Conservation (phyloP, 2,329 filamentous ascomycete species). For the Venturia aucupariae region DNA sequence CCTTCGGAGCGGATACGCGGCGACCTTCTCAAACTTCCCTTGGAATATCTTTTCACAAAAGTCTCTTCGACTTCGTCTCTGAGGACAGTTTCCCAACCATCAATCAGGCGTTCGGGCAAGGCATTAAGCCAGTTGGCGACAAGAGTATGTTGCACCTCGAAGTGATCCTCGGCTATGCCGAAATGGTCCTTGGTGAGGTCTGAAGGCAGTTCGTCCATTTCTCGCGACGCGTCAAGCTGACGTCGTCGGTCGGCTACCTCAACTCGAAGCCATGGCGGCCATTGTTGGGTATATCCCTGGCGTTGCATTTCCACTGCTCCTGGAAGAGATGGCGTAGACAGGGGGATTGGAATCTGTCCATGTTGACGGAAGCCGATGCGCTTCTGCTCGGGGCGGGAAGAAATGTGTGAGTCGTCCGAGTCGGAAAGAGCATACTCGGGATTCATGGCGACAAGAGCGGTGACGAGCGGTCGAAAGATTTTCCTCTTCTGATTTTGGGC, state of each 20-base stretch:
- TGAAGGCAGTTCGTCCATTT: not conserved
- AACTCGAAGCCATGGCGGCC: conserved; percentile 12
- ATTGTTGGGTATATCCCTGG: not conserved
- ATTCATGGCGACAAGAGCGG: not conserved
- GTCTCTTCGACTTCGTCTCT: conserved; percentile 7
- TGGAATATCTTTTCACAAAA: conserved; percentile 3
- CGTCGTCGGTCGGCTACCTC: conserved; percentile 10
- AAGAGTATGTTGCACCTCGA: not conserved
- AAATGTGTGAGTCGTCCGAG: not conserved
- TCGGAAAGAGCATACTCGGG: not conserved
- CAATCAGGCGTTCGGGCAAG: conserved; percentile 7
- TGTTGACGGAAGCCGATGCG: not conserved
- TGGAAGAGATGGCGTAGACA: not conserved
- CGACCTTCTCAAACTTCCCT: not conserved
- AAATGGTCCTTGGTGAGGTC: not conserved
- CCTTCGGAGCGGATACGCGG: not conserved
- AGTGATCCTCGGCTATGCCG: conserved; percentile 3
- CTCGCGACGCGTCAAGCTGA: conserved; percentile 9
- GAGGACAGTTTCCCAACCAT: conserved; percentile 11
- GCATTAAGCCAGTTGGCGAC: conserved; percentile 8
- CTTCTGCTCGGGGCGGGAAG: not conserved
- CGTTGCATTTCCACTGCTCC: conserved; percentile 3
- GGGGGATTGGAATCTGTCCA: not conserved
- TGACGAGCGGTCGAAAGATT: not conserved
- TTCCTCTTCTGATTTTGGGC: not conserved